Conservation (phyloP, 345 rosid species). For the Noccaea caerulescens region DNA sequence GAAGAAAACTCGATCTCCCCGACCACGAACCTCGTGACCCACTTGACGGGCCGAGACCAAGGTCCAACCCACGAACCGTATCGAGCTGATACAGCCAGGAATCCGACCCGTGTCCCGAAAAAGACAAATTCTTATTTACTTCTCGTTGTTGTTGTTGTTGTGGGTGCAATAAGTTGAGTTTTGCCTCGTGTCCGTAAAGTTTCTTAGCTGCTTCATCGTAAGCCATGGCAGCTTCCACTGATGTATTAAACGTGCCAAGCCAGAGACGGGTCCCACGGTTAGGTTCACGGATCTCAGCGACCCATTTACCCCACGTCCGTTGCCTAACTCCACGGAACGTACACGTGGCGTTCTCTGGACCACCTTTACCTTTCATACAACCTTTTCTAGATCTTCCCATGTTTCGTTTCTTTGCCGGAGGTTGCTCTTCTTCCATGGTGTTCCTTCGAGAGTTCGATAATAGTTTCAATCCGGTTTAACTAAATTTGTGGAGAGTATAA, state of each 20-base stretch:
- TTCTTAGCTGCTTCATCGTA: conserved; percentile 60
- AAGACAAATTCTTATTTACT: conserved; percentile 25
- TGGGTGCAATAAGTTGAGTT: conserved; percentile 53
- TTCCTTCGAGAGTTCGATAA: conserved; percentile 24
- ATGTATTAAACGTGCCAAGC: conserved; percentile 61
- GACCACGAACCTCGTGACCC: conserved; percentile 35
- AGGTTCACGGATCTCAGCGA: conserved; percentile 64
- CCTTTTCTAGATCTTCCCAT: conserved; percentile 69
- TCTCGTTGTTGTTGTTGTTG: conserved; percentile 28
- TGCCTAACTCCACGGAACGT: conserved; percentile 61
- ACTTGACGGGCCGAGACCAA: conserved; percentile 37
- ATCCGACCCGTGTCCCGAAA: conserved; percentile 21
- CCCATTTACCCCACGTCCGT: conserved; percentile 73
- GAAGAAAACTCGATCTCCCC: conserved; percentile 21
- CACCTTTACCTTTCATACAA: conserved; percentile 74
- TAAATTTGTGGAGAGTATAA: neutral
- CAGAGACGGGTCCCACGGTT: conserved; percentile 57
- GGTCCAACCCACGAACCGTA: conserved; percentile 31
- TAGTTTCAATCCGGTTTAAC: neutral
- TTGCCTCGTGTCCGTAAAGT: conserved; percentile 55
- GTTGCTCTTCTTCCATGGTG: conserved; percentile 42
- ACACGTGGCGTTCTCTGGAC: conserved; percentile 68
- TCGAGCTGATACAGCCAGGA: conserved; percentile 29
- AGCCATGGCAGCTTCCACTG: conserved; percentile 58
- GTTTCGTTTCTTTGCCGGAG: conserved; percentile 45